Evolutionary conservation across 73 alveolate genomes (phyloP).

Genomic region (Durusdinium trenchii): DNA sequence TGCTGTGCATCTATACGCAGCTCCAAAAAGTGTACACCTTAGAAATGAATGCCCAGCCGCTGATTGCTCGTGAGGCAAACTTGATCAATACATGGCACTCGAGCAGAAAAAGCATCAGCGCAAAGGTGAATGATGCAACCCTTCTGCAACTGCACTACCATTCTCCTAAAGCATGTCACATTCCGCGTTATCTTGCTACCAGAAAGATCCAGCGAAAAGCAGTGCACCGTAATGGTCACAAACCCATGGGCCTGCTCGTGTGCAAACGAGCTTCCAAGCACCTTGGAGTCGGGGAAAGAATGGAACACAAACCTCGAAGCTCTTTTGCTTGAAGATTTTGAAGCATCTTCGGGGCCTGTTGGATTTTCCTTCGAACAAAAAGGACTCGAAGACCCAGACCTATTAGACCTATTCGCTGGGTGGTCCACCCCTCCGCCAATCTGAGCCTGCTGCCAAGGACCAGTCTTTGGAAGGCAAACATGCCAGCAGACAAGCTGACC

Average conservation of each 20-base stretch:
- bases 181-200: background rate
- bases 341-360: no score
- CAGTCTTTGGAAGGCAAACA: conserved; percentile 35
- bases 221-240: background rate
- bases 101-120: background rate
- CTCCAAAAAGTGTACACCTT: no score
- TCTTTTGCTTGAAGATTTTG: background rate
- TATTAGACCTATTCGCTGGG: background rate
- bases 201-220: background rate
- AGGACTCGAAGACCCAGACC: background rate
- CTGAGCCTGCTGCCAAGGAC: conserved; percentile 30
- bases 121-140: background rate
- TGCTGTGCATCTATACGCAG: background rate
- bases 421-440: background rate
- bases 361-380: no score
- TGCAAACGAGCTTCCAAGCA: conserved; percentile 5
- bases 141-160: background rate
- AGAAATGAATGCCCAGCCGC: background rate
- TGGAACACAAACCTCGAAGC: background rate
- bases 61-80: background rate
- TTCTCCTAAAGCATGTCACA: background rate
- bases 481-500: conserved; percentile 51
- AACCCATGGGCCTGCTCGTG: conserved; percentile 10
- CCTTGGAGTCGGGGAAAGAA: no score
- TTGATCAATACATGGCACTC: background rate